Conservation (phyloP, 2,329 filamentous ascomycete species). For the Hypoxylon rubiginosum region DNA sequence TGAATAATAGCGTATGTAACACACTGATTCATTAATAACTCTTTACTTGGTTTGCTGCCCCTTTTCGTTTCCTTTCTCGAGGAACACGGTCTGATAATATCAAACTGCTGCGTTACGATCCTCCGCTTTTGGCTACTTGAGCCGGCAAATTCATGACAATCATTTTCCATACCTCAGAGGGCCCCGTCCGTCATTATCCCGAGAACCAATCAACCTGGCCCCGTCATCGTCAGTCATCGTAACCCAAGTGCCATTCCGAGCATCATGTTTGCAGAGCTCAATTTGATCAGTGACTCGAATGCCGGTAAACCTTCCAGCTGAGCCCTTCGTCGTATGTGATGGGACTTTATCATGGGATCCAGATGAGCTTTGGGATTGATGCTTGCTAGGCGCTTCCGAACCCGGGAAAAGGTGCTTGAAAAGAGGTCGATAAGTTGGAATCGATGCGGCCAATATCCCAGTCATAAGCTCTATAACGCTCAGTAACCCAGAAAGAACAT, state of each 20-base stretch:
- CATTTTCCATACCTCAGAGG: neutral
- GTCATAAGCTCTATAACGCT: neutral
- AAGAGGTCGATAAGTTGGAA: neutral
- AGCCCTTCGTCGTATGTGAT: neutral
- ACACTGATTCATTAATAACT: too few species aligned
- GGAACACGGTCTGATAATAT: too few species aligned
- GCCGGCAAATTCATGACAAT: too few species aligned
- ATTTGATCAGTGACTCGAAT: constrained; percentile 9
- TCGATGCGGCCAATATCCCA: neutral
- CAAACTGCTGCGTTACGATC: too few species aligned
- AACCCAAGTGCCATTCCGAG: neutral
- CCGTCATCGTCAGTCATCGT: neutral
- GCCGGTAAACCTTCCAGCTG: neutral
- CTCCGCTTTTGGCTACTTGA: too few species aligned
- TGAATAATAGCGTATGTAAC: too few species aligned
- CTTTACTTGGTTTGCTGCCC: too few species aligned
- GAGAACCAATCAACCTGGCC: neutral
- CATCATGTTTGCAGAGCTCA: neutral
- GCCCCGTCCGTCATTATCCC: neutral
- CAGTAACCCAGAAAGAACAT: neutral
- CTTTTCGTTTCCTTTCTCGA: too few species aligned
- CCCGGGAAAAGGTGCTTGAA: neutral
- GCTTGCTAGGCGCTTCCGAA: neutral
- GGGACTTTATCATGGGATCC: neutral
- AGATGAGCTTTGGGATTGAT: neutral